Evolutionary conservation across 2,329 filamentous ascomycete species (phyloP), one percentile per base, ranked within the genome.

Genomic region (Epicoccum nigrum): DNA sequence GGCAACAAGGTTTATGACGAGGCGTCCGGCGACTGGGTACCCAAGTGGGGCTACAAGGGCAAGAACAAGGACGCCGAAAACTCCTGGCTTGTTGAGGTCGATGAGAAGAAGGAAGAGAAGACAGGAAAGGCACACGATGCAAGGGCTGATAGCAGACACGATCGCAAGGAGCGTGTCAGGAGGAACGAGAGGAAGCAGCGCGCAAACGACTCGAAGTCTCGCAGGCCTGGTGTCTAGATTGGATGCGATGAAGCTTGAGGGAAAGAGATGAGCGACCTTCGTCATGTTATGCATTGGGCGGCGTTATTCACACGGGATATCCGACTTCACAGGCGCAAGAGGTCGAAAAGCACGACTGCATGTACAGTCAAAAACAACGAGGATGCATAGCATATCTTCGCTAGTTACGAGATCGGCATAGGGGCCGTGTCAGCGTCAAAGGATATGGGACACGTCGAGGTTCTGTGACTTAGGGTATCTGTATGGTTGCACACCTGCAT

Each of bases 41-140:
- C 90, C 57, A 92, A 92, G 76, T 99, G 93, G 91, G 94, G 94
- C 0, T 96, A 94, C 79, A 89, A 93, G 78, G 92, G 88, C 55
- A 86, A 89, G 73, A 94, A 94, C 75, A 93, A 94, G 80, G 86
- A 86, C 55, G 88, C 84, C 16, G 87, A 95, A 75, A 81, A 85
- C 59, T 87, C 96, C 68, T 96, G 92, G 89, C 79, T 97, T 63
- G 90, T 97, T 52, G 94, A 97, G 83, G 87, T 99, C 45, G 88
- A 96, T 69, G 84, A 88, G 60, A 79, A 80, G 72, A 77, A 76
- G 62, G 84, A 87, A 72, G 85, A 84, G 70, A 87, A 90, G 76
- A 81, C 78, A 31, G 77, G 75, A 56, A 84, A 88, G 74, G 81
- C 86, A 59, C 85, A 83, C 6, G 73, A 77, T 59, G 62, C 63